A percentile compares a stretch with the other conserved stretches of the same genome.
Conservation (phyloP, 495 filamentous ascomycete species). For the Penicillium cosmopolitanum region DNA sequence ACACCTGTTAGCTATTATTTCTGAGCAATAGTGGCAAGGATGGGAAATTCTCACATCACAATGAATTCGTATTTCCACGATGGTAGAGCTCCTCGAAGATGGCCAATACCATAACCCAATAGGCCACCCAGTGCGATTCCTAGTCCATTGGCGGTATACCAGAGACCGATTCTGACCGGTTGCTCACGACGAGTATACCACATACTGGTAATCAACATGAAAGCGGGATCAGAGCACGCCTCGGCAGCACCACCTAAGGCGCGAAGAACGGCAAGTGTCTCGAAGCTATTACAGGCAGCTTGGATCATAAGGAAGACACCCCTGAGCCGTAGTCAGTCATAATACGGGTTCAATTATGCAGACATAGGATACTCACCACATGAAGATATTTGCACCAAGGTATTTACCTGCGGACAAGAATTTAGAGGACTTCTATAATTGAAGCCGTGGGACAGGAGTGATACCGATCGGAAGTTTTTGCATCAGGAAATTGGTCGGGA, state of each 20-base stretch:
- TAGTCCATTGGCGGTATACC: conserved; percentile 63
- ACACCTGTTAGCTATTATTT: not conserved
- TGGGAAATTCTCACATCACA: conserved; percentile 37
- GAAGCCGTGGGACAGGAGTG: not conserved
- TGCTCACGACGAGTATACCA: conserved; percentile 55
- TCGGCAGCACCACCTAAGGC: conserved; percentile 57
- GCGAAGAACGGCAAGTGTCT: conserved; percentile 49
- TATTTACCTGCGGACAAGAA: conserved; percentile 49
- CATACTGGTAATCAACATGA: conserved; percentile 38
- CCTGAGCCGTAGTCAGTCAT: conserved; percentile 41
- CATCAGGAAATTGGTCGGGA: conserved; percentile 53
- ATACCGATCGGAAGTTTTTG: conserved; percentile 51
- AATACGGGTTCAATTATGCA: not conserved
- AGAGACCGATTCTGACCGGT: conserved; percentile 61
- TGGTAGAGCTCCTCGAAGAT: conserved; percentile 53
- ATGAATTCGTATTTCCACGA: conserved; percentile 63
- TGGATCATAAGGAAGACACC: conserved; percentile 30
- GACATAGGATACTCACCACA: conserved; percentile 44
- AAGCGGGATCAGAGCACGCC: conserved; percentile 38
- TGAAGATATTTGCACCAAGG: conserved; percentile 60
- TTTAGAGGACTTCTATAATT: not conserved
- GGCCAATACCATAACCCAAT: conserved; percentile 60
- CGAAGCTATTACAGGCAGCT: conserved; percentile 53
- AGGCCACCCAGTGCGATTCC: conserved; percentile 62
- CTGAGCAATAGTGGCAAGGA: not conserved